Percentiles rank a stretch among this genome's conserved stretches.
Conservation (phyloP, 2,329 filamentous ascomycete genomes). For the Exophiala spinifera region DNA sequence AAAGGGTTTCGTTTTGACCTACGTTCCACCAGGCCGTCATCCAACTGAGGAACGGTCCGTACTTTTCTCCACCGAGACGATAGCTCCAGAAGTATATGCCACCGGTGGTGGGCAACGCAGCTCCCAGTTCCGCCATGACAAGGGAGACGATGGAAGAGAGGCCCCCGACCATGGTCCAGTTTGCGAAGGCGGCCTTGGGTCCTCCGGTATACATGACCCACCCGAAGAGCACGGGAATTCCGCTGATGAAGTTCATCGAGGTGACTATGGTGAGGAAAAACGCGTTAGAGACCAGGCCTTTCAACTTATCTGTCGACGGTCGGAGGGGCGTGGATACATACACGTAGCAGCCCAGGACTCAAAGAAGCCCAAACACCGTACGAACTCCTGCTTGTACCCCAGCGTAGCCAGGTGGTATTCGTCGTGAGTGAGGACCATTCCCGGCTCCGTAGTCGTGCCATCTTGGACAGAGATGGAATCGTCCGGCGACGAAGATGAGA, state of each 20-base stretch:
- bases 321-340: background rate
- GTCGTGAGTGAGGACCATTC: constrained; percentile 28
- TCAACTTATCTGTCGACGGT: too few relatives aligned
- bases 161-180: constrained; percentile 41
- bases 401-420: constrained; percentile 36
- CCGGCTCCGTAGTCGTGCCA: constrained; percentile 1
- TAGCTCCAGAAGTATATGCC: constrained; percentile 43
- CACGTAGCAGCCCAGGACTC: constrained; percentile 41
- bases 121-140: constrained; percentile 39
- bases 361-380: constrained; percentile 37
- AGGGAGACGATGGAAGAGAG: constrained; percentile 38
- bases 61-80: constrained; percentile 36
- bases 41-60: constrained; percentile 40
- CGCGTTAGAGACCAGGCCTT: too few relatives aligned
- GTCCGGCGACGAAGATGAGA: constrained; percentile 1
- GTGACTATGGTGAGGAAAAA: constrained; percentile 17
- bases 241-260: constrained; percentile 40
- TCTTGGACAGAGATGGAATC: constrained; percentile 12
- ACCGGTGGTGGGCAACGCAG: constrained; percentile 38
- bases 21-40: constrained; percentile 43
- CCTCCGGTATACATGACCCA: constrained; percentile 42
- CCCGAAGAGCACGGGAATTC: constrained; percentile 42
- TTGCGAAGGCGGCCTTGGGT: constrained; percentile 38
- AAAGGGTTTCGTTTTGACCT: background rate
- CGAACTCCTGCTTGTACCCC: constrained; percentile 39